These are phyloP conservation scores for Trametes versicolor DNA, from an alignment of 1,284 basidiomycete genomes.

Conservation along the genomic window DNA sequence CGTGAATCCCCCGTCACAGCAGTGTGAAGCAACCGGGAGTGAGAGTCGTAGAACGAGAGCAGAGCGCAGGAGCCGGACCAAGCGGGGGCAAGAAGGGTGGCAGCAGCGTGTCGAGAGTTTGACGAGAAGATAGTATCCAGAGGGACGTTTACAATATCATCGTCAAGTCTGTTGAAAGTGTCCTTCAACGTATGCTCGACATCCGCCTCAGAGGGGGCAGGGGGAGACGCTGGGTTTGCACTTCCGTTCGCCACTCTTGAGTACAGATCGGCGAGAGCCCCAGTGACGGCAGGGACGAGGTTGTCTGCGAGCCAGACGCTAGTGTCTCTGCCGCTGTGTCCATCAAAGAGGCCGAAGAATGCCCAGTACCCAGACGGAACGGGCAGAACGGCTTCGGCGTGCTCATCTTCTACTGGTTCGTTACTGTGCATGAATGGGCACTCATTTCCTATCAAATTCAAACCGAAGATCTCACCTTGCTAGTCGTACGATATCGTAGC, in stretches of 20 bases:
- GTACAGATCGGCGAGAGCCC: constrained; percentile 44
- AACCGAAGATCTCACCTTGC: constrained; percentile 34
- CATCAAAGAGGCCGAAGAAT: constrained; percentile 46
- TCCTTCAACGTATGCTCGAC: constrained; percentile 39
- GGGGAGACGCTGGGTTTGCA: constrained; percentile 5
- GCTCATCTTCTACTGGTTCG: constrained; percentile 43
- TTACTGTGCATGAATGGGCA: constrained; percentile 34
- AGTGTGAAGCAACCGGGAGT: constrained; percentile 52
- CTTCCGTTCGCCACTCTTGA: constrained; percentile 13
- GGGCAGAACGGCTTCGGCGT: constrained; percentile 39
- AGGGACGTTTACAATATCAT: constrained; percentile 41
- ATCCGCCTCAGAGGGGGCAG: constrained; percentile 26
- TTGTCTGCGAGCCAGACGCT: constrained; percentile 44
- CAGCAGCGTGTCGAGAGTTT: constrained; percentile 29
- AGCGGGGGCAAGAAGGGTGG: constrained; percentile 41
- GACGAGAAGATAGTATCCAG: constrained; percentile 36
- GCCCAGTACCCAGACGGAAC: constrained; percentile 44
- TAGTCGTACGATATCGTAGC: constrained; percentile 39
- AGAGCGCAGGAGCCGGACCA: constrained; percentile 52
- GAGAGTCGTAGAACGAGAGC: constrained; percentile 57
- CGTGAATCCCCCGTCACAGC: constrained; percentile 68
- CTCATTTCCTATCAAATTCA: neutral
- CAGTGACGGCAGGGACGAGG: constrained; percentile 41
- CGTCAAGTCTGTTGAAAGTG: constrained; percentile 45
- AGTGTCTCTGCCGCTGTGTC: constrained; percentile 45